Evolutionary conservation across 352 stramenopile species (phyloP), one percentile per base, ranked within the genome.

Genomic region (Peronospora farinosa): DNA sequence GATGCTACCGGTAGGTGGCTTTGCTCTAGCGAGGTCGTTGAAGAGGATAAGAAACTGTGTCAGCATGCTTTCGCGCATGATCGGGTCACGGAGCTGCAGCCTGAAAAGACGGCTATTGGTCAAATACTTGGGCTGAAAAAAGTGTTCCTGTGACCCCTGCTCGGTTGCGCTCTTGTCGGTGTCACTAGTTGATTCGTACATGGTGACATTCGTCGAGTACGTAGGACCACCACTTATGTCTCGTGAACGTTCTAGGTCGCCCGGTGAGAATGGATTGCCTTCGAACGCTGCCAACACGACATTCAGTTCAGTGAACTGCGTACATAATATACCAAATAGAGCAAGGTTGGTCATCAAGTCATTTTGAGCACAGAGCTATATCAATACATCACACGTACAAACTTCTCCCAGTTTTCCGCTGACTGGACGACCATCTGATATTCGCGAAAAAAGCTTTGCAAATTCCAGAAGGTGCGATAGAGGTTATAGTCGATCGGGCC

Each of bases 111-210:
- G 80, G 50, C 84, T 95, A 58, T 92, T 96, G 16, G 86, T 96
- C 25, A 96, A 60, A 63, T 96, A 96, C 63, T 96, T 96, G 33
- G 85, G 84, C 66, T 93, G 84, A 49, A 96, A 96, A 54, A 94
- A 96, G 38, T 88, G 78, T 27, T 89, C 80, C 13, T 86, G 74
- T 4, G 53, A 50, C 2, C 31, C 27, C 12, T 56, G 50, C 11
- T 65, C 51, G 28, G 31, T 47, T 30, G 28, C 25, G 10, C 30
- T 21, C 33, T 56, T 62, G 40, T n/a, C 51, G 4, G 19, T 30
- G 10, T 62, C 43, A 1, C 23, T 40, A 21, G 60, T 42, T 21
- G 43, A n/a, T 7, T 63, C 53, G 19, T 61, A 43, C 48, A 67
- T 59, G 0, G 40, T 46, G 8, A 60, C 40, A 54, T 65, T 58